Evolutionary conservation across 371 early-diverging fungal genomes (phyloP), one percentile per base, ranked within the genome.

Genomic region (Apophysomyces variabilis): DNA sequence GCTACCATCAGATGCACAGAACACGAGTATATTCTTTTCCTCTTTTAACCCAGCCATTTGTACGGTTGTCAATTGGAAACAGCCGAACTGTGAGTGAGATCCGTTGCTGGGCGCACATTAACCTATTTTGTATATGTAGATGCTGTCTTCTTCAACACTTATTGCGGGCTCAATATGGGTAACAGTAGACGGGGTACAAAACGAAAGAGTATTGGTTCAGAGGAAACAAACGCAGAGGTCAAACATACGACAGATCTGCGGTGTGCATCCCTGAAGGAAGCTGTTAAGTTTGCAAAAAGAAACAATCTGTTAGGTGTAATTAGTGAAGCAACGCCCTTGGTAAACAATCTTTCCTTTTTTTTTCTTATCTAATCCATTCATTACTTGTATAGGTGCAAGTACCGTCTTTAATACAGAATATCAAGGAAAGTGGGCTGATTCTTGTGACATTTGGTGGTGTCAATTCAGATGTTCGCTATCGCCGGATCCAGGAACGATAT

Each of bases 61-160:
- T 79, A 92, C 92, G 43, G 91, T 94, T 6, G 77, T 96, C 57
- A 98, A 94, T 76, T 96, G 96, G 97, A 98, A 98, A 76, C 98
- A 98, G 71, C 97, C 97, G 39, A 96, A 97, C 74, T 98, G 88
- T 91, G 79, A 77, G 89, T 82, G 7, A 16, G 39, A 38, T 41
- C 21, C 32, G 14, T 44, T 16, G 14, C n/a, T 56, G 18, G 37
- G 32, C 13, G 13, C 39, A 18, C 13, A 32, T 21, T 56, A 12
- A 39, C 38, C 13, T 14, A 18, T 63, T 7, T 50, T 38, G 18
- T 9, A 36, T 7, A n/a, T 39, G 1, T 74, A 90, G 90, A 92
- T 75, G 93, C 94, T 50, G 96, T 95, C 18, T 95, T 95, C 74
- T 94, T 94, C 76, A 84, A 85, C 67, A 92, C 92, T 58, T 83